These are phyloP conservation scores for Posidonia oceanica DNA, from an alignment of 116 monocot genomes.

Conservation along the genomic window DNA sequence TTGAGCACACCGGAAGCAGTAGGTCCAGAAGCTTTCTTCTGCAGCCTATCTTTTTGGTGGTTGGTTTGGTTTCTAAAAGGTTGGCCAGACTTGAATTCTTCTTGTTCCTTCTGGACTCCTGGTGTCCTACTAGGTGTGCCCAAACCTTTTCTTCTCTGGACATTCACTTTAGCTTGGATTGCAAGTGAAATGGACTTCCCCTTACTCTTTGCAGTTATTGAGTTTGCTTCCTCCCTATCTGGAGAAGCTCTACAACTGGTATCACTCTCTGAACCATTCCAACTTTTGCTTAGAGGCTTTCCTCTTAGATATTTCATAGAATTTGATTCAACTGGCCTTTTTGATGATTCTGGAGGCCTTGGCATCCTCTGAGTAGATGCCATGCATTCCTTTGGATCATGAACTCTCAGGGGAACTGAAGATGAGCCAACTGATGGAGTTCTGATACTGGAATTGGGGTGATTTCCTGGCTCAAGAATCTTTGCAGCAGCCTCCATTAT, in stretches of 20 bases:
- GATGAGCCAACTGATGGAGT: constrained; percentile 28
- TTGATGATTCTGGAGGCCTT: constrained; percentile 36
- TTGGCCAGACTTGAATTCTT: constrained; percentile 33
- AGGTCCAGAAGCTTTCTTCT: constrained; percentile 28
- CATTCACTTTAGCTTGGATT: constrained; percentile 96
- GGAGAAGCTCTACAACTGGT: constrained; percentile 23
- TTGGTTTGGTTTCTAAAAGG: constrained; percentile 33
- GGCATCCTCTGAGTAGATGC: constrained; percentile 32
- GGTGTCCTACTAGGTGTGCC: constrained; percentile 15
- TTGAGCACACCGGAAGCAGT: constrained; percentile 46
- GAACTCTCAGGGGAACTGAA: constrained; percentile 34
- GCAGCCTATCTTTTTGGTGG: constrained; percentile 35
- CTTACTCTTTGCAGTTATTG: constrained; percentile 24
- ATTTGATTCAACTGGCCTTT: constrained; percentile 29
- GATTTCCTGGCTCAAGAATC: constrained; percentile 62
- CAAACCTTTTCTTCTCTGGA: constrained; percentile 71
- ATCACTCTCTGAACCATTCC: constrained; percentile 52
- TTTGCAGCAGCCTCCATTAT: constrained; percentile 95
- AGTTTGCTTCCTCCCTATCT: constrained; percentile 22
- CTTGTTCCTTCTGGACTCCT: constrained; percentile 24
- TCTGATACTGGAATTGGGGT: constrained; percentile 24
- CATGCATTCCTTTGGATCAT: constrained; percentile 37
- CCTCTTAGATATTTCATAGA: constrained; percentile 41
- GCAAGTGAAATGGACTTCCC: constrained; percentile 79
- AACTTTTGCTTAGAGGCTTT: constrained; percentile 37